A percentile compares a stretch with the other conserved stretches of the same genome.
These are phyloP conservation scores for Mortierella sp. DNA, from an alignment of 371 early-diverging fungal species.

Conservation along the genomic window DNA sequence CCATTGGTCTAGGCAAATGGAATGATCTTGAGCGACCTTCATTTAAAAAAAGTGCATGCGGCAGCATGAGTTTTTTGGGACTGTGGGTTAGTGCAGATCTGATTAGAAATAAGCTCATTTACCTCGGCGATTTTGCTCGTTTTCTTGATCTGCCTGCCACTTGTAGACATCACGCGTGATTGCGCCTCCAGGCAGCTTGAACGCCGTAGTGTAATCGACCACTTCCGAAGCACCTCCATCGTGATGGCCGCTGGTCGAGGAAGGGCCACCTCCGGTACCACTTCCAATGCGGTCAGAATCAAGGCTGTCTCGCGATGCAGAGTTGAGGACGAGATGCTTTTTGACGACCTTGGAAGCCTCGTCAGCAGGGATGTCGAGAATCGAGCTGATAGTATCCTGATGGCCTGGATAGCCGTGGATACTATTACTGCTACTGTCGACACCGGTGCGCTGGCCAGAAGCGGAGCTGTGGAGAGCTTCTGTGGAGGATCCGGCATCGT, in stretches of 20 bases:
- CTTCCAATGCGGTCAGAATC: conserved; percentile 35
- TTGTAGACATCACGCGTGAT: conserved; percentile 92
- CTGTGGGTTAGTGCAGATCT: too few species aligned
- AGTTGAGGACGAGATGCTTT: conserved; percentile 75
- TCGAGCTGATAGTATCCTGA: conserved; percentile 23
- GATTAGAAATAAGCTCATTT: neutral
- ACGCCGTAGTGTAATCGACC: conserved; percentile 58
- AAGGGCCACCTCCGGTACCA: conserved; percentile 46
- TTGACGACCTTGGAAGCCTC: conserved; percentile 79
- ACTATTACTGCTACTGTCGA: conserved; percentile 44
- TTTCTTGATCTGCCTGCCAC: conserved; percentile 87
- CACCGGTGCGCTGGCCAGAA: conserved; percentile 9
- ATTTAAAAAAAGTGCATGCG: too few species aligned
- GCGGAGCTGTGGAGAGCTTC: conserved; percentile 2
- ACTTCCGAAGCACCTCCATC: conserved; percentile 53
- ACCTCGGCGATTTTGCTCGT: conserved; percentile 61
- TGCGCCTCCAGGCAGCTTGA: conserved; percentile 78
- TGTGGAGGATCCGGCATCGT: conserved; percentile 12
- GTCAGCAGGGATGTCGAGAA: conserved; percentile 70
- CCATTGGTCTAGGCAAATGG: conserved; percentile 60
- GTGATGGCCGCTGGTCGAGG: conserved; percentile 32
- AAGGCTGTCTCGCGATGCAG: conserved; percentile 54
- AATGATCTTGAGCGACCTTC: conserved; percentile 66
- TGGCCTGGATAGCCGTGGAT: conserved; percentile 19
- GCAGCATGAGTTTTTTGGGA: too few species aligned